A percentile compares a stretch with the other conserved stretches of the same genome.
Conservation (phyloP, 805 yeast genomes). For the Lachancea sp. region DNA sequence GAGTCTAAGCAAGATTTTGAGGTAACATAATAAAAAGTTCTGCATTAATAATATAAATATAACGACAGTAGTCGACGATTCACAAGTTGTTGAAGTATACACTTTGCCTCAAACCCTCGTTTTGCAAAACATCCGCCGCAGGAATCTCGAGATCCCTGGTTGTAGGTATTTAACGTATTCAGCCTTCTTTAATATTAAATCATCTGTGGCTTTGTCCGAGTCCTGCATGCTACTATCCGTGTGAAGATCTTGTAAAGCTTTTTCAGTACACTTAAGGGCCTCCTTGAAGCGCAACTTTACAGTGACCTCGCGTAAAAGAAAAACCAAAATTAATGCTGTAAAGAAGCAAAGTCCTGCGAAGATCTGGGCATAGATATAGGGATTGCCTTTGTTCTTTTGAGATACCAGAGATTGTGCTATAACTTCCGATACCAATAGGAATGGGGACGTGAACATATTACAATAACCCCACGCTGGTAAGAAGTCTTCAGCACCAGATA, state of each 20-base stretch:
- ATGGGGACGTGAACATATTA: conserved; percentile 28
- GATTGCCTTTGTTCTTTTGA: conserved; percentile 28
- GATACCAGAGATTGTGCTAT: conserved; percentile 46
- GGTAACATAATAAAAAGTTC: conserved; percentile 10
- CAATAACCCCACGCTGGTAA: conserved; percentile 37
- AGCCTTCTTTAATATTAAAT: not conserved
- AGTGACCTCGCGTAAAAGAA: conserved; percentile 47
- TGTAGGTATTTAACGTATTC: conserved; percentile 3
- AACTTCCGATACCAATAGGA: conserved; percentile 44
- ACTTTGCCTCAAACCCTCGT: conserved; percentile 18
- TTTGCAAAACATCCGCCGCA: conserved; percentile 24
- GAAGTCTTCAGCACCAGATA: conserved; percentile 34
- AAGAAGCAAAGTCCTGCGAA: conserved; percentile 49
- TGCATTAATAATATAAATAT: not conserved
- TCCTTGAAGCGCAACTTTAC: conserved; percentile 37
- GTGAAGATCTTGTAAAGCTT: not conserved
- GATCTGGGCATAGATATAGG: conserved; percentile 54
- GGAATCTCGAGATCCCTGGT: conserved; percentile 16
- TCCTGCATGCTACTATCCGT: not conserved
- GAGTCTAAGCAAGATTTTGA: conserved; percentile 38
- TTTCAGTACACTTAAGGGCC: not conserved
- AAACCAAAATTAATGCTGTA: conserved; percentile 37
- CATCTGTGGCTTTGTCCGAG: too few relatives aligned
- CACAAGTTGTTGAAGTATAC: not conserved
- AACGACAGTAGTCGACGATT: too few relatives aligned